Conservation (phyloP, 371 early-diverging fungal species). For the Rhizopus sp. region DNA sequence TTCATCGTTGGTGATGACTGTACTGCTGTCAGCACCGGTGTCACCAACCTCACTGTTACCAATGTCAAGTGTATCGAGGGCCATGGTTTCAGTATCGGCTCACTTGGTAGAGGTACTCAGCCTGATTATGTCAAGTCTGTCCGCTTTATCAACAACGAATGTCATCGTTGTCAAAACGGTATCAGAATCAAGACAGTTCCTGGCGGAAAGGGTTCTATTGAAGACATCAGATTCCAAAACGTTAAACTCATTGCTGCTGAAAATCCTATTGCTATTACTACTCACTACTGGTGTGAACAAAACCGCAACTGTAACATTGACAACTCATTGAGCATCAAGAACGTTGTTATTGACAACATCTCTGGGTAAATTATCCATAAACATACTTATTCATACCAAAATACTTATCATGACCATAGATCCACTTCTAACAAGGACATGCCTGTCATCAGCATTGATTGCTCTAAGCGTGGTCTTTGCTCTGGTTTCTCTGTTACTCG, state of each 20-base stretch:
- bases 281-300: conserved; percentile 40
- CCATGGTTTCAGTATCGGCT: conserved; percentile 43
- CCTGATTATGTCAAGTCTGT: conserved; percentile 28
- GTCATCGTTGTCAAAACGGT: conserved; percentile 41
- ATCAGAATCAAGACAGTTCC: conserved; percentile 43
- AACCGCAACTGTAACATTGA: conserved; percentile 22
- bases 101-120: conserved; percentile 31
- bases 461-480: conserved; percentile 30
- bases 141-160: conserved; percentile 22
- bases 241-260: conserved; percentile 24
- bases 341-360: conserved; percentile 27
- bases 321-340: conserved; percentile 26
- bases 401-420: background rate
- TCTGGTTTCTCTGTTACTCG: conserved; percentile 16
- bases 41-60: conserved; percentile 28
- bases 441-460: conserved; percentile 28
- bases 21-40: conserved; percentile 37
- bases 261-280: conserved; percentile 35
- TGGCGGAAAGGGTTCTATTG: conserved; percentile 33
- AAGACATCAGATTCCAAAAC: conserved; percentile 25
- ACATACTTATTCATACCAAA: too few species aligned
- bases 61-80: conserved; percentile 27
- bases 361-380: conserved; percentile 18
- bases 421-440: conserved; percentile 11
- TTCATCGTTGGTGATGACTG: conserved; percentile 39